Evolutionary conservation across 2,329 filamentous ascomycete species (phyloP).

Genomic region (Diaporthe citrichinensis): DNA sequence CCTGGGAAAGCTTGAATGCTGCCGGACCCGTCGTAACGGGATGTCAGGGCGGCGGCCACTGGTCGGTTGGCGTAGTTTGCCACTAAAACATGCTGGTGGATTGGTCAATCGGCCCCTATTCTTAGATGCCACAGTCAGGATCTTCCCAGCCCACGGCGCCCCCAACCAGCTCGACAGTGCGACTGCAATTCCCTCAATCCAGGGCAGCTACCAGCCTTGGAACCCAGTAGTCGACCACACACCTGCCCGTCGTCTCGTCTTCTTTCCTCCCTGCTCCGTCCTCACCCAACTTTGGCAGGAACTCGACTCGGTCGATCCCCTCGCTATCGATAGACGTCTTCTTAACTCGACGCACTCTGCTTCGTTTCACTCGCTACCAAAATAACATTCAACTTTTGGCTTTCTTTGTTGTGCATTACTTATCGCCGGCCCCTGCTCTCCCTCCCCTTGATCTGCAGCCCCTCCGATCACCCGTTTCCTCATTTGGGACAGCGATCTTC

Average conservation of each 20-base stretch:
- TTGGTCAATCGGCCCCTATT: slow-evolving; percentile 33
- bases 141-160: neutral
- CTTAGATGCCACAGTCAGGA: slow-evolving; percentile 30
- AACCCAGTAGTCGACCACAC: neutral
- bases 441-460: slow-evolving; percentile 35
- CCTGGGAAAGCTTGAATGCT: slow-evolving; percentile 21
- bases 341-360: neutral
- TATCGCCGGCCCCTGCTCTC: neutral
- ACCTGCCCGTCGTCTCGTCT: neutral
- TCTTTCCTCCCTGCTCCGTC: slow-evolving; percentile 1
- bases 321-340: slow-evolving; percentile 13
- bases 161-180: slow-evolving; percentile 19
- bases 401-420: neutral
- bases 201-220: neutral
- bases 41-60: neutral
- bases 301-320: neutral
- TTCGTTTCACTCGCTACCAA: slow-evolving; percentile 36
- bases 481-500: slow-evolving; percentile 32
- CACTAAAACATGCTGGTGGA: slow-evolving; percentile 23
- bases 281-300: slow-evolving; percentile 9
- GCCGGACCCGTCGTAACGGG: slow-evolving; percentile 18
- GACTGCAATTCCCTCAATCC: slow-evolving; percentile 1
- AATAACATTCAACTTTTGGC: neutral
- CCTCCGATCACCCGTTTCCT: slow-evolving; percentile 33
- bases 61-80: slow-evolving; percentile 17